Evolutionary conservation across 805 yeast genomes (phyloP).

Genomic region (Pichia phayaonensis): DNA sequence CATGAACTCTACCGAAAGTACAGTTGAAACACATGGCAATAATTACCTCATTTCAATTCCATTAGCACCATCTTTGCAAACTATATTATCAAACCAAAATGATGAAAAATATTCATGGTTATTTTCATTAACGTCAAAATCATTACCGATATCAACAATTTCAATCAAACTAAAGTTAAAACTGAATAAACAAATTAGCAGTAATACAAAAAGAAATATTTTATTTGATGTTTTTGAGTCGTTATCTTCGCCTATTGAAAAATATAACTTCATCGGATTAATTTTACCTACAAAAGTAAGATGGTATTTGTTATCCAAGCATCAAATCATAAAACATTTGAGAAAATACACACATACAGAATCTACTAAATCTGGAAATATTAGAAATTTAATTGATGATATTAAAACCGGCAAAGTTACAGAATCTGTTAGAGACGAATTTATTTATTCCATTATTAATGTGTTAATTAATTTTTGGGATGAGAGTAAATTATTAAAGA

Average conservation of each 20-base stretch:
- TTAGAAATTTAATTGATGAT: neutral
- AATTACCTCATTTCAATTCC: conserved; percentile 1
- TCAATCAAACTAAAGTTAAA: neutral
- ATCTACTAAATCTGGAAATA: neutral
- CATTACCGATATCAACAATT: conserved; percentile 2
- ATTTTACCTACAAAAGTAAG: conserved; percentile 3
- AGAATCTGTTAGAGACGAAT: neutral
- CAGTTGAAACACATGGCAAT: neutral
- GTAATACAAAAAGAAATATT: neutral
- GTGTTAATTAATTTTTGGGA: conserved; percentile 3
- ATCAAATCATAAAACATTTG: conserved; percentile 1
- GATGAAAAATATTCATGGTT: neutral
- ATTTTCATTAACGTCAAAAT: neutral
- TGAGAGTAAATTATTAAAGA: conserved; percentile 2
- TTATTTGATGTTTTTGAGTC: neutral
- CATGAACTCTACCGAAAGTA: neutral
- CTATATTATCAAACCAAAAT: neutral
- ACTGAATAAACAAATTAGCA: neutral
- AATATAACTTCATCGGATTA: neutral
- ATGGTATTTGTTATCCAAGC: conserved; percentile 2
- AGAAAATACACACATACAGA: conserved; percentile 2
- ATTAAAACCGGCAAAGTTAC: conserved; percentile 4
- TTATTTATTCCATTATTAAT: neutral
- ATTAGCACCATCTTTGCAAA: neutral
- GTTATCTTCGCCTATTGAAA: conserved; percentile 2